Evolutionary conservation across 805 yeast genomes (phyloP), one percentile per base, ranked within the genome.

Genomic region (Cyberlindnera nakhonratchasimensis): DNA sequence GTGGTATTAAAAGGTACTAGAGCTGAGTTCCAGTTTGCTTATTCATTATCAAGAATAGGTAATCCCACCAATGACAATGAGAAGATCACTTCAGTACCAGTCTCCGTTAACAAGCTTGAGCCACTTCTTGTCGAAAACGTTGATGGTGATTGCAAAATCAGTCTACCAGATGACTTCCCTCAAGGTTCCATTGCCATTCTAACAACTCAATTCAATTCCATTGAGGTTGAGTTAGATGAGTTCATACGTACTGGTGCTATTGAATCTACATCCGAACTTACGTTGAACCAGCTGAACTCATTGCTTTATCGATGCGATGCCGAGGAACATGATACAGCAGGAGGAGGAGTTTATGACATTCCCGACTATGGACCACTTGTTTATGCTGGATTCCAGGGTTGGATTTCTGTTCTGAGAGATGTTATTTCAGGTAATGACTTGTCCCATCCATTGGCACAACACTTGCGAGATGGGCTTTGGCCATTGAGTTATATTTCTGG

Each of bases 301-400:
- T 57, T 88, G 3, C 64, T 91, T 22, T 93, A 81, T 67, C 75
- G 79, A 39, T 80, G 93, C 57, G 96, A 88, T 43, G 75, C 83
- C 11, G 99, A 91, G 63, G 99, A 91, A 62, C 69, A 88, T 18
- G 96, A 90, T 58, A 75, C 79, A 11, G 78, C 90, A 51, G 73
- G 64, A 18, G 95, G 96, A 6, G 96, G 96, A 9, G 76, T 76
- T 0, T 91, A 93, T 63, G 61, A 65, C 37, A 71, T 91, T 35
- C 97, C 98, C 1, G 69, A 73, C 23, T 67, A 74, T 61, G 97
- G 97, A 0, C 67, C 69, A 13, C 66, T 90, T 34, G 83, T 80
- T 0, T 91, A 87, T 62, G 90, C 96, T 30, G 99, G 99, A 10
- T 66, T 93, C 18, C 95, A 88, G 62, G 98, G 99, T 2, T 91